A percentile compares a stretch with the other conserved stretches of the same genome.
Conservation (phyloP, 2,329 filamentous ascomycete genomes). For the Venturia aucupariae region DNA sequence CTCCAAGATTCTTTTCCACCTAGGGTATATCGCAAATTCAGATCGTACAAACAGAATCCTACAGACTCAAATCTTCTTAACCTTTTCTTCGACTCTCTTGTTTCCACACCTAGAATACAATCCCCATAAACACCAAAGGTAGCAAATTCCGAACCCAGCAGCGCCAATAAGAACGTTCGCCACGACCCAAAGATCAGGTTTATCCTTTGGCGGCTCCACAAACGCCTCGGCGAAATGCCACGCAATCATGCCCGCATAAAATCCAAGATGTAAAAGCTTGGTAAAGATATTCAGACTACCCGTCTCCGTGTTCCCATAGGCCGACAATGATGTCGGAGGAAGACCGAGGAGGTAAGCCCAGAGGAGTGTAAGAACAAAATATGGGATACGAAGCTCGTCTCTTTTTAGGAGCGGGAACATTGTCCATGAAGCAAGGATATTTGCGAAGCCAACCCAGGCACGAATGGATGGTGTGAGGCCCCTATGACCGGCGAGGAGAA, state of each 20-base stretch:
- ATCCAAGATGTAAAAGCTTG: conserved; percentile 58
- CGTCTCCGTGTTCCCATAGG: conserved; percentile 46
- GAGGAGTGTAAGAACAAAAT: conserved; percentile 71
- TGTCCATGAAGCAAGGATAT: conserved; percentile 82
- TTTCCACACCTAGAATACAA: conserved; percentile 50
- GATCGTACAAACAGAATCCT: neutral
- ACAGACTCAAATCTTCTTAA: conserved; percentile 1
- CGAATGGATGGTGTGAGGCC: conserved; percentile 68
- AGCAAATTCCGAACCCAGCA: conserved; percentile 76
- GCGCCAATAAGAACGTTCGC: conserved; percentile 81
- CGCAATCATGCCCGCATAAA: too few species aligned
- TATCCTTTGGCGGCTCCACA: conserved; percentile 57
- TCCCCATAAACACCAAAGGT: conserved; percentile 80
- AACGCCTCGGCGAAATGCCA: conserved; percentile 51
- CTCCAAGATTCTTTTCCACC: neutral
- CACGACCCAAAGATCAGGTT: conserved; percentile 93
- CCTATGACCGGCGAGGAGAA: conserved; percentile 68
- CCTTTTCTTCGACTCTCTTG: conserved; percentile 17
- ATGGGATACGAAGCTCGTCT: conserved; percentile 76
- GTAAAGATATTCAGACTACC: conserved; percentile 44
- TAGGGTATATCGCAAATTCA: conserved; percentile 10
- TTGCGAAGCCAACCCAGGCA: conserved; percentile 94
- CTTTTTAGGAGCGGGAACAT: conserved; percentile 84
- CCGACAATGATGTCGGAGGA: conserved; percentile 63
- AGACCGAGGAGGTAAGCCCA: conserved; percentile 90